Percentiles rank a stretch among this genome's conserved stretches.
Conservation (phyloP, 2,329 filamentous ascomycete species). For the Paecilomyces niveus region DNA sequence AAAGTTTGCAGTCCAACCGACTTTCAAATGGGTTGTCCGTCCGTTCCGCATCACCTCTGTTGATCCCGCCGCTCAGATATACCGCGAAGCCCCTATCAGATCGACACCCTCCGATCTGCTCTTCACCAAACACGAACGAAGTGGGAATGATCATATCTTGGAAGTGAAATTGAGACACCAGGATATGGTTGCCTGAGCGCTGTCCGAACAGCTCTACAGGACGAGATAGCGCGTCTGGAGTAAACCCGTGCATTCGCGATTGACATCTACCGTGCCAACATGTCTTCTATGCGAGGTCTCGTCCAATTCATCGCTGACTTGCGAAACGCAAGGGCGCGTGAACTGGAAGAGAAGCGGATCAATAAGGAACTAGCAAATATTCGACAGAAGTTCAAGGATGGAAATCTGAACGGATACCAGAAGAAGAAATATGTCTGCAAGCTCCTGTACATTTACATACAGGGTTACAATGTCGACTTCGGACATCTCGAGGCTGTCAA, state of each 20-base stretch:
- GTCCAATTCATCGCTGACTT: conserved; percentile 98
- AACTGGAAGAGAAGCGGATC: conserved; percentile 97
- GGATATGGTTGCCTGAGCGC: conserved; percentile 1
- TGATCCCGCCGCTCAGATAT: neutral
- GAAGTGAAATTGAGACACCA: neutral
- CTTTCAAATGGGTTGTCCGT: neutral
- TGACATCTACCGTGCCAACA: conserved; percentile 11
- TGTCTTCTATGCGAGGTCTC: conserved; percentile 58
- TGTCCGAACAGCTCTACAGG: neutral
- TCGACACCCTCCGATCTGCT: neutral
- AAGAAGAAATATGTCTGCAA: conserved; percentile 99
- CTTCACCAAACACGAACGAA: neutral
- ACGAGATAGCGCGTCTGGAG: neutral
- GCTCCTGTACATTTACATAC: conserved; percentile 97
- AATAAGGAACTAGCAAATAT: conserved; percentile 99
- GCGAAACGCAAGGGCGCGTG: conserved; percentile 86
- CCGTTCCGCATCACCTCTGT: neutral
- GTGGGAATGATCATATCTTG: neutral
- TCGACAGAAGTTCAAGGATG: conserved; percentile 95
- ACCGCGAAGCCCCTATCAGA: conserved; percentile 1
- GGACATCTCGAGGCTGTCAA: conserved; percentile 98
- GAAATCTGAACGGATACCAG: conserved; percentile 88
- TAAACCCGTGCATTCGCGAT: neutral
- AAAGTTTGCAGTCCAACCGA: neutral
- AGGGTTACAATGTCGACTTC: conserved; percentile 98